Evolutionary conservation across 1,284 basidiomycete genomes (phyloP).

Genomic region (Trametes versicolor): DNA sequence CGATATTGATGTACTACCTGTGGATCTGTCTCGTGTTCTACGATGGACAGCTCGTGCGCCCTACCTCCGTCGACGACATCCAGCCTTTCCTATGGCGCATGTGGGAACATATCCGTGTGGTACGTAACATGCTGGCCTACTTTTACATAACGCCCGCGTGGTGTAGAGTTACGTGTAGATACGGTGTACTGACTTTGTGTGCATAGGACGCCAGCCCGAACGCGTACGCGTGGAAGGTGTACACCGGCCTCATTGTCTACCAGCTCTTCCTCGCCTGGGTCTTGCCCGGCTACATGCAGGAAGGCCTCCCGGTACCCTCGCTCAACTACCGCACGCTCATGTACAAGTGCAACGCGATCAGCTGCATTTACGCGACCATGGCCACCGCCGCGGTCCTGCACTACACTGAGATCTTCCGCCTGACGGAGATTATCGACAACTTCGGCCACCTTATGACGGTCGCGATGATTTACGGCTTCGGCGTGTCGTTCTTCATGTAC

Average conservation of each 20-base stretch:
- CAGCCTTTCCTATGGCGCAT: constrained; percentile 85
- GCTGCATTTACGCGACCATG: constrained; percentile 89
- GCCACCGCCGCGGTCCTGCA: constrained; percentile 83
- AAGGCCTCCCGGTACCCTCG: constrained; percentile 93
- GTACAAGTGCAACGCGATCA: constrained; percentile 97
- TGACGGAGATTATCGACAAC: constrained; percentile 96
- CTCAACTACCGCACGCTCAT: constrained; percentile 91
- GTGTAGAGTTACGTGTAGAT: neutral
- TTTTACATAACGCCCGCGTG: neutral
- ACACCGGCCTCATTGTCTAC: constrained; percentile 89
- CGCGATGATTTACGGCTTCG: constrained; percentile 92
- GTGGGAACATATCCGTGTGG: constrained; percentile 85
- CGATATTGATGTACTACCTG: constrained; percentile 95
- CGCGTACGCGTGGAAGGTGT: constrained; percentile 87
- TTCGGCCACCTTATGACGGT: constrained; percentile 98
- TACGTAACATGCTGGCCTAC: constrained; percentile 49
- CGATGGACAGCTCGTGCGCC: constrained; percentile 87
- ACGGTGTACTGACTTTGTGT: neutral
- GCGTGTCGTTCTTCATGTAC: constrained; percentile 84
- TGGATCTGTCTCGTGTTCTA: constrained; percentile 99
- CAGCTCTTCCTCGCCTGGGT: constrained; percentile 92
- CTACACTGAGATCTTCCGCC: constrained; percentile 85
- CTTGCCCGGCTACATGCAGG: constrained; percentile 93
- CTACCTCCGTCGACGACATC: constrained; percentile 77
- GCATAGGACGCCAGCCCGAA: constrained; percentile 91